Conservation (phyloP, 148 eudicot species). For the Silene conica region DNA sequence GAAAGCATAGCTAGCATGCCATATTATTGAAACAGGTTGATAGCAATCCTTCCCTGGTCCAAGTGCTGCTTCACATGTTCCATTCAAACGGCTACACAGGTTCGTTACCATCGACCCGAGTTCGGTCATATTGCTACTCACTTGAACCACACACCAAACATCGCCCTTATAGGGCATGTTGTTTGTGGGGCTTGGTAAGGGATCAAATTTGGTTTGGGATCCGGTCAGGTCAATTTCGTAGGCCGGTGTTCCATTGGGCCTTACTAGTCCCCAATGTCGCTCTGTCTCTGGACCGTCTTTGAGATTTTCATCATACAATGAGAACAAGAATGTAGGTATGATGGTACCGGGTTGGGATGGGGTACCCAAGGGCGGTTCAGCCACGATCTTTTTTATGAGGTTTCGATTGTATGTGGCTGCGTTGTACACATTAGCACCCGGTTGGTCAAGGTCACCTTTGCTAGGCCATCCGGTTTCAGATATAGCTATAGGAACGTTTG, state of each 20-base stretch:
- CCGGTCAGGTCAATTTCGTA: constrained; percentile 53
- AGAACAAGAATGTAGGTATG: constrained; percentile 66
- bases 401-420: constrained; percentile 84
- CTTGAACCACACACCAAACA: constrained; percentile 64
- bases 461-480: constrained; percentile 91
- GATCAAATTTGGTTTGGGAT: constrained; percentile 4
- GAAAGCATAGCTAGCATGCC: constrained; percentile 73
- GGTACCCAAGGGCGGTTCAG: constrained; percentile 58
- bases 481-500: constrained; percentile 42
- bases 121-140: constrained; percentile 23
- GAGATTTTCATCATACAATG: constrained; percentile 65
- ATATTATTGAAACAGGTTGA: constrained; percentile 43
- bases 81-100: constrained; percentile 38
- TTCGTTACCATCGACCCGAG: constrained; percentile 29
- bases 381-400: constrained; percentile 37
- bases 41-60: constrained; percentile 55
- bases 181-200: constrained; percentile 31
- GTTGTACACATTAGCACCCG: constrained; percentile 60
- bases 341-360: constrained; percentile 62
- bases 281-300: constrained; percentile 69
- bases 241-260: constrained; percentile 36
- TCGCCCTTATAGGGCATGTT: constrained; percentile 44
- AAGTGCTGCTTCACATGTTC: constrained; percentile 48
- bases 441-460: constrained; percentile 58
- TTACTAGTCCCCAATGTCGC: constrained; percentile 69